These are phyloP conservation scores for Penicillium malachiteum DNA, from an alignment of 495 filamentous ascomycete species.

Conservation along the genomic window DNA sequence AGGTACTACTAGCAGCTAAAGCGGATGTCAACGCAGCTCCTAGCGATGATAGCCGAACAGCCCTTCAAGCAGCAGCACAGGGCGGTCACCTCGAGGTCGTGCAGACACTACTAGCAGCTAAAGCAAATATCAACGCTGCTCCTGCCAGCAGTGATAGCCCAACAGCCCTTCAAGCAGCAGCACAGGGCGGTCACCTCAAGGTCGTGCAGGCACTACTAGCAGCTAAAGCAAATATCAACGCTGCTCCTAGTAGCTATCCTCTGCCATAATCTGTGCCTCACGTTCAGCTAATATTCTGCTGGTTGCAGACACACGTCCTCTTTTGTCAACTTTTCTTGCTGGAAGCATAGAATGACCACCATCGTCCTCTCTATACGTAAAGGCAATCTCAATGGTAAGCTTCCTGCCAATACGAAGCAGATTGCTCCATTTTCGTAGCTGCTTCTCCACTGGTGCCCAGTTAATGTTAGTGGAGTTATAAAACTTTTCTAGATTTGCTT, in stretches of 20 bases:
- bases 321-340: slow-evolving; percentile 2
- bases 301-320: slow-evolving; percentile 9
- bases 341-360: neutral
- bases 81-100: too few species aligned
- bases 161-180: too few species aligned
- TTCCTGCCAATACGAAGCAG: slow-evolving; percentile 14
- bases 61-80: too few species aligned
- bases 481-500: slow-evolving; percentile 9
- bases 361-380: slow-evolving; percentile 10
- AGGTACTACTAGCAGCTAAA: slow-evolving; percentile 3
- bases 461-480: slow-evolving; percentile 9
- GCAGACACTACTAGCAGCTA: slow-evolving; percentile 6
- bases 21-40: slow-evolving; percentile 4
- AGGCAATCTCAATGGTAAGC: slow-evolving; percentile 10
- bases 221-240: slow-evolving; percentile 6
- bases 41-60: too few species aligned
- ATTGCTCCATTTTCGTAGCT: slow-evolving; percentile 18
- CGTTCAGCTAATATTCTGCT: slow-evolving; percentile 14
- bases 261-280: slow-evolving; percentile 3
- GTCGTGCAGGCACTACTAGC: slow-evolving; percentile 2
- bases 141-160: too few species aligned
- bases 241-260: slow-evolving; percentile 9
- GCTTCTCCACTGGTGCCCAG: slow-evolving; percentile 9
- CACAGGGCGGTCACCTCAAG: too few species aligned
- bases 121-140: slow-evolving; percentile 1